These are phyloP conservation scores for Dactylellina parvicollis DNA, from an alignment of 2,329 filamentous ascomycete species.

Conservation along the genomic window DNA sequence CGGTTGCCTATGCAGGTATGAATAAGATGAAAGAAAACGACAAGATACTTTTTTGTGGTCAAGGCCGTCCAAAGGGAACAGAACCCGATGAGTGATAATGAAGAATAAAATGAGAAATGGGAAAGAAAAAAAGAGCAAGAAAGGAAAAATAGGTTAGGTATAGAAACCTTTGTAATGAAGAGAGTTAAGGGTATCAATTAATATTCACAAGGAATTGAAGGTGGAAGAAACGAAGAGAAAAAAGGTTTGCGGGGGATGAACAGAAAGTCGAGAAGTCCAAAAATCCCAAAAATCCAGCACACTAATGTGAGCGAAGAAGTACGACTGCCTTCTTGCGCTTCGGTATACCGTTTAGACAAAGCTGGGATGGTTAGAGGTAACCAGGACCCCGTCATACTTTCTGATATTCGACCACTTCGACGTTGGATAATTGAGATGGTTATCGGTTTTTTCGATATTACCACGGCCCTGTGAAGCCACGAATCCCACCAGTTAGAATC, in stretches of 20 bases:
- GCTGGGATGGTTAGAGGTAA: background rate
- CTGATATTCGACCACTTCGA: constrained; percentile 31
- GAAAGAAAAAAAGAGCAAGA: too few species aligned
- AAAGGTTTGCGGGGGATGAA: too few species aligned
- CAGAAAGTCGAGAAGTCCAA: background rate
- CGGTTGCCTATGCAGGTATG: too few species aligned
- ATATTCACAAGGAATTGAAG: background rate
- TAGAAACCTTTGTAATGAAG: too few species aligned
- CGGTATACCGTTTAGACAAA: background rate
- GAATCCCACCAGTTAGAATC: background rate
- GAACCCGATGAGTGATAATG: too few species aligned
- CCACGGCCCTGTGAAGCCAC: constrained; percentile 3
- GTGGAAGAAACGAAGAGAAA: background rate
- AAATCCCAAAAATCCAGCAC: background rate
- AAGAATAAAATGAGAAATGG: too few species aligned
- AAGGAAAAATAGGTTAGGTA: too few species aligned
- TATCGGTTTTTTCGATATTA: background rate
- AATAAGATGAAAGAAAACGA: background rate
- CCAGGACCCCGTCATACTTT: background rate
- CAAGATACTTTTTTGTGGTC: background rate
- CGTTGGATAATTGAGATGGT: constrained; percentile 1
- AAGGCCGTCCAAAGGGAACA: too few species aligned
- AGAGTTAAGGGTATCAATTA: too few species aligned
- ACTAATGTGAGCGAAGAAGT: background rate
- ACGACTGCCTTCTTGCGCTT: background rate